Evolutionary conservation across 495 filamentous ascomycete genomes (phyloP), one percentile per base, ranked within the genome.

Genomic region (Thozetella sp.): DNA sequence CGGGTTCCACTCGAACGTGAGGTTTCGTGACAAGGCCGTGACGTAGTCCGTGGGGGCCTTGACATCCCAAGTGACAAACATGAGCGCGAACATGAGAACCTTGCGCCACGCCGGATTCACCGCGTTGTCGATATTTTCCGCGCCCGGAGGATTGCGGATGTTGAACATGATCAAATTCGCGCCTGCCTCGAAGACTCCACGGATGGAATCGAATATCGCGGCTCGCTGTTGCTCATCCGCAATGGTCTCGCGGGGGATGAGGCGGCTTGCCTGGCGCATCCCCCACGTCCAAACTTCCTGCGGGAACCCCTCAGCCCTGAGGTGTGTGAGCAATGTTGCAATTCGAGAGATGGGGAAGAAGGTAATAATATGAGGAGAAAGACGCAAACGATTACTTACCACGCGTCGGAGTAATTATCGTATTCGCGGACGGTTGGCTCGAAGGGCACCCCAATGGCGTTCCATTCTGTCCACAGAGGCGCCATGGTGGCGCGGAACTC

Each of bases 361-460:
- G n/a, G n/a, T n/a, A n/a, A n/a, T n/a, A n/a, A n/a, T n/a, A n/a
- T n/a, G n/a, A n/a, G n/a, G n/a, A n/a, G n/a, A n/a, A n/a, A n/a
- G n/a, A n/a, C n/a, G n/a, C n/a, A n/a, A n/a, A n/a, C n/a, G n/a
- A n/a, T n/a, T n/a, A n/a, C n/a, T n/a, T 66, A 57, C 78, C 80
- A 83, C n/a, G 67, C 78, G 17, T 76, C 74, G 62, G 77, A 71
- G 67, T 77, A 83, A 62, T 76, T 77, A 58, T 77, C 70, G 50
- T 74, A 78, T 65, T 82, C 78, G 40, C 66, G 73, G 1, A 78
- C 71, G 30, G 74, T 70, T 0, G 79, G 78, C 12, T 71, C 65
- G 64, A 76, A 81, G 4, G 81, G 79, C 25, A 69, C 61, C 0
- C 79, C 62, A 10, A 83, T 69, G 34, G 61, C 59, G 1, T 2